phyloP scores from a whole-genome alignment of 1,284 basidiomycete genomes.

The Ustilago curta region DNA sequence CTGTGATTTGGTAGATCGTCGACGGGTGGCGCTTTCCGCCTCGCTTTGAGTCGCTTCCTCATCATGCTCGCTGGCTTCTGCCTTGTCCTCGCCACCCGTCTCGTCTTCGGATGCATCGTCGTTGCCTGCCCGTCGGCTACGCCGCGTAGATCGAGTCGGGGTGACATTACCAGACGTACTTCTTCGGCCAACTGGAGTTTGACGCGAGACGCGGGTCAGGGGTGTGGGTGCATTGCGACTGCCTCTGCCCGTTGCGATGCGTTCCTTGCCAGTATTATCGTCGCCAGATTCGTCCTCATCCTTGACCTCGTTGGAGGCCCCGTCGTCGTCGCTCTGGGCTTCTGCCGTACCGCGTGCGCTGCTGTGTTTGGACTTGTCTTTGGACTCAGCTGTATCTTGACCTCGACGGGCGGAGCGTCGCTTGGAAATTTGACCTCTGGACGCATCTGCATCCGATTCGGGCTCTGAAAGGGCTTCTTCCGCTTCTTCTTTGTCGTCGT shows the following conservation, averaged over 20 bases:
- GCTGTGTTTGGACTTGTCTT: slow-evolving; percentile 21
- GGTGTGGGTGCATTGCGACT: slow-evolving; percentile 36
- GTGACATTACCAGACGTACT: slow-evolving; percentile 43
- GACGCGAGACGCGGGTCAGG: slow-evolving; percentile 10
- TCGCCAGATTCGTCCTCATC: slow-evolving; percentile 41
- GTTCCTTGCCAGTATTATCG: slow-evolving; percentile 55
- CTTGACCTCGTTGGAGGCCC: slow-evolving; percentile 12
- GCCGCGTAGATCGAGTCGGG: slow-evolving; percentile 36
- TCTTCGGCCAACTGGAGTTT: slow-evolving; percentile 13
- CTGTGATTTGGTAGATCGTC: slow-evolving; percentile 20
- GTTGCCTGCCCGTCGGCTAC: slow-evolving; percentile 31
- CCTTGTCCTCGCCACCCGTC: slow-evolving; percentile 20
- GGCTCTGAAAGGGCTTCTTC: slow-evolving; percentile 45
- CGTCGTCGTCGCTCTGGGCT: slow-evolving; percentile 28
- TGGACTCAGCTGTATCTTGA: slow-evolving; percentile 15
- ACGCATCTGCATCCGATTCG: slow-evolving; percentile 33
- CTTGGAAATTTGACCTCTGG: slow-evolving; percentile 29
- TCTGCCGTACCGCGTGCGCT: slow-evolving; percentile 34
- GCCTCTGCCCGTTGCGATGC: slow-evolving; percentile 33
- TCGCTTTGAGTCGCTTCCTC: slow-evolving; percentile 39
- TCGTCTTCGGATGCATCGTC: slow-evolving; percentile 38
- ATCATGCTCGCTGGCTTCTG: slow-evolving; percentile 24
- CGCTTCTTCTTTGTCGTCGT: slow-evolving; percentile 14
- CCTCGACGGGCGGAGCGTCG: slow-evolving; percentile 32
- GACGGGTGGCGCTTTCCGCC: slow-evolving; percentile 27